Percentiles rank a stretch among this genome's conserved stretches.
These are phyloP conservation scores for Vigna radiata DNA, from an alignment of 306 rosid species.

Conservation along the genomic window DNA sequence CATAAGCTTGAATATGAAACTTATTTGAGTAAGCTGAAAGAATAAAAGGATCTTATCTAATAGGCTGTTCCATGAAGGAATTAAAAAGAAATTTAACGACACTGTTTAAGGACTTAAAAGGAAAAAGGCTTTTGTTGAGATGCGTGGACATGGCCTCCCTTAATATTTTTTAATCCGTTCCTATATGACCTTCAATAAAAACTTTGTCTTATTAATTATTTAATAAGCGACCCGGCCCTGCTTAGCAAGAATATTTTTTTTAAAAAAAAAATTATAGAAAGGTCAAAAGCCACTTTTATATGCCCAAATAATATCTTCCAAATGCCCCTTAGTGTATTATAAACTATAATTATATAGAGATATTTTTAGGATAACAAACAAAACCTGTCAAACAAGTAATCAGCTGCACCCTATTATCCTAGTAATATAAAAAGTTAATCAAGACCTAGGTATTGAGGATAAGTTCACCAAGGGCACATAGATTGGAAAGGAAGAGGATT, in stretches of 20 bases:
- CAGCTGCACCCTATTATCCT: neutral
- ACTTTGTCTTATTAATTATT: neutral
- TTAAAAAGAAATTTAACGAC: too few relatives aligned
- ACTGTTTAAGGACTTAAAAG: too few relatives aligned
- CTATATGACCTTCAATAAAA: neutral
- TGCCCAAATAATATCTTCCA: neutral
- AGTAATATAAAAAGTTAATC: neutral
- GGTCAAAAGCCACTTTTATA: constrained; percentile 2
- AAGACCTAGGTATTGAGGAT: neutral
- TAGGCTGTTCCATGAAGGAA: neutral
- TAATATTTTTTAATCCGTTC: neutral
- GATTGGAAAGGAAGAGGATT: neutral
- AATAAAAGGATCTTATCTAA: neutral
- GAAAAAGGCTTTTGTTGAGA: too few relatives aligned
- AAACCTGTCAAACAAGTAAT: constrained; percentile 21
- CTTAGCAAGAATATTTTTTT: too few relatives aligned
- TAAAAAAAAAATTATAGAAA: neutral
- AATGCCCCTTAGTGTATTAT: neutral
- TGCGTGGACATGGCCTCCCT: too few relatives aligned
- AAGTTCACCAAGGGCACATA: neutral
- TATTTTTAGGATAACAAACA: neutral
- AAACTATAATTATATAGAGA: neutral
- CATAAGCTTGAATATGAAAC: neutral
- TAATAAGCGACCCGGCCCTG: neutral
- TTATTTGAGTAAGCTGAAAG: neutral